Conservation (phyloP, 192 early-diverging fungal species). For the Endogone sp. region DNA sequence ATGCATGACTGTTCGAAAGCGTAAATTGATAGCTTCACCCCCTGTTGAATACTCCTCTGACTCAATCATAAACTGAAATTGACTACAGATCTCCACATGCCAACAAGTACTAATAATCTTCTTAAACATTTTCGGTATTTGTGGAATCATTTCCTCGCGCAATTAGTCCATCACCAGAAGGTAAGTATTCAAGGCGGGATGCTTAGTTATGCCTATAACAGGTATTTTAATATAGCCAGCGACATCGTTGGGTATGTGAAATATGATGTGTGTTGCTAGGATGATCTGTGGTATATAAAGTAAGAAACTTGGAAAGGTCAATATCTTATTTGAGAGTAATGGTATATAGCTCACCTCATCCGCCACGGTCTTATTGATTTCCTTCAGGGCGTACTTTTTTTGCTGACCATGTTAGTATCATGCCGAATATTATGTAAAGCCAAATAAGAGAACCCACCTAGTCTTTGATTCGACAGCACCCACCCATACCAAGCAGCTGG, state of each 20-base stretch:
- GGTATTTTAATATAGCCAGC: background rate
- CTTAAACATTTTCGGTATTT: background rate
- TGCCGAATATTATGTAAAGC: background rate
- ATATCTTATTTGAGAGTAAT: background rate
- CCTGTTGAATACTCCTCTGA: too few relatives aligned
- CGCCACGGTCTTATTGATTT: background rate
- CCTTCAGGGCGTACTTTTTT: background rate
- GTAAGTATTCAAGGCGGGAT: background rate
- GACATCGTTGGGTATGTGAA: background rate
- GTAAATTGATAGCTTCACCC: too few relatives aligned
- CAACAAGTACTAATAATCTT: background rate
- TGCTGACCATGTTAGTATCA: background rate
- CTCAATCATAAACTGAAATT: too few relatives aligned
- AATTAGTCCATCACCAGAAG: background rate
- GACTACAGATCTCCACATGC: background rate
- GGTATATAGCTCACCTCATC: background rate
- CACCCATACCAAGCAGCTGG: background rate
- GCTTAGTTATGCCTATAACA: background rate
- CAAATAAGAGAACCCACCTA: background rate
- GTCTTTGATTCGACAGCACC: background rate
- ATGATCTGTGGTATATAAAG: background rate
- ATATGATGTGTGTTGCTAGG: background rate
- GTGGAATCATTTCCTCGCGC: background rate
- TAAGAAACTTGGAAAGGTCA: background rate
- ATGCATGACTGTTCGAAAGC: too few relatives aligned